Conservation (phyloP, 441 rosid genomes). For the Populus hybrid region DNA sequence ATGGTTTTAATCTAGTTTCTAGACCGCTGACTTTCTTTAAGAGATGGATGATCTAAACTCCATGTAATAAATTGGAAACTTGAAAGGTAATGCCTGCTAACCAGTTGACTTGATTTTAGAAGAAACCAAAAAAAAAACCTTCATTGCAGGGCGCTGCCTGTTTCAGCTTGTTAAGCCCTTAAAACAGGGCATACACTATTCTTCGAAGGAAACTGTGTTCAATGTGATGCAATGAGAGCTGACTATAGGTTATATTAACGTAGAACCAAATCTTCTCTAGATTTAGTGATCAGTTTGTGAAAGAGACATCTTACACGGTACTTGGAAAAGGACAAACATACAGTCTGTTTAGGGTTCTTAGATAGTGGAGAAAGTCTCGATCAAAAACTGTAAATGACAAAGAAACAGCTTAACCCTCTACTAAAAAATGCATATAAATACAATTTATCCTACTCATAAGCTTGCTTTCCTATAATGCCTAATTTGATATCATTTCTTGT, state of each 20-base stretch:
- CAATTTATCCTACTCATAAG: conserved; percentile 8
- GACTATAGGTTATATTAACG: conserved; percentile 15
- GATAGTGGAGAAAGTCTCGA: conserved; percentile 1
- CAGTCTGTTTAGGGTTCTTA: neutral
- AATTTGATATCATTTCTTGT: neutral
- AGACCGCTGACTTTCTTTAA: neutral
- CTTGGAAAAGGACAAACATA: conserved; percentile 1
- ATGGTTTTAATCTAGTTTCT: neutral
- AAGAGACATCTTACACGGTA: conserved; percentile 30
- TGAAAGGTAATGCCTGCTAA: neutral
- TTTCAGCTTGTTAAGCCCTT: neutral
- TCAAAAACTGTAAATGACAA: conserved; percentile 1
- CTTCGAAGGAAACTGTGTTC: neutral
- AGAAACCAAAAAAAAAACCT: neutral
- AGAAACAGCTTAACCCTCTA: neutral
- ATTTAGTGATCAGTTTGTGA: conserved; percentile 27
- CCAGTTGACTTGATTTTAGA: neutral
- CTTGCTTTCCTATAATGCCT: neutral
- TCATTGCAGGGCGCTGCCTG: neutral
- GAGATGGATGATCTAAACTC: neutral
- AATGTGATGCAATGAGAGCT: conserved; percentile 24
- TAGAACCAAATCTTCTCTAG: conserved; percentile 32
- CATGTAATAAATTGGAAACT: neutral
- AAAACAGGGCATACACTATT: neutral
- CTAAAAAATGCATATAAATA: neutral